Conservation (phyloP, 371 early-diverging fungal genomes). For the Syncephalastrum racemosum region DNA sequence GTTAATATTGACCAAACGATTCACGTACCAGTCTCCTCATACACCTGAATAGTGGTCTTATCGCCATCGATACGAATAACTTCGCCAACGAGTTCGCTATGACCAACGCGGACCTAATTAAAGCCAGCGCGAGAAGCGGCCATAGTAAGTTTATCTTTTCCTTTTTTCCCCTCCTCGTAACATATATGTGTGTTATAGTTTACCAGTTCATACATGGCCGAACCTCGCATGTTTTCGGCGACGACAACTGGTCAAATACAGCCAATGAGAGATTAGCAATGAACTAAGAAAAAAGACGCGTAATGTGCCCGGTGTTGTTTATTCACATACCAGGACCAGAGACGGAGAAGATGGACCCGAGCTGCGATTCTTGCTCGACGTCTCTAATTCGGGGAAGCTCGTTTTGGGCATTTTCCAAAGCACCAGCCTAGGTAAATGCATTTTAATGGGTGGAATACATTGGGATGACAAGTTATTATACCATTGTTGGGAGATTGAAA, state of each 20-base stretch:
- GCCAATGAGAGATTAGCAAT: slow-evolving; percentile 86
- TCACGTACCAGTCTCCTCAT: slow-evolving; percentile 97
- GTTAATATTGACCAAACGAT: background rate
- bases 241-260: slow-evolving; percentile 83
- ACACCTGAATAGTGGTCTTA: slow-evolving; percentile 99
- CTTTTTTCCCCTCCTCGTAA: background rate
- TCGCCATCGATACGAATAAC: slow-evolving; percentile 99
- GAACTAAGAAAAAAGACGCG: slow-evolving; percentile 2
- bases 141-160: background rate
- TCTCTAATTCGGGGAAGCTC: slow-evolving; percentile 84
- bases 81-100: slow-evolving; percentile 98
- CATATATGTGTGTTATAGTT: slow-evolving; percentile 9
- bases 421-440: slow-evolving; percentile 65
- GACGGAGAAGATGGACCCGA: slow-evolving; percentile 96
- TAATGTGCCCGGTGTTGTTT: slow-evolving; percentile 1
- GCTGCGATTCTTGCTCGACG: slow-evolving; percentile 82
- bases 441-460: too few species aligned
- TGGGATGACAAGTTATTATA: too few species aligned
- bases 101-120: slow-evolving; percentile 95
- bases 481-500: too few species aligned
- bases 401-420: slow-evolving; percentile 78
- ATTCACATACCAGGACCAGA: slow-evolving; percentile 93
- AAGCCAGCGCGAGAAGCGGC: slow-evolving; percentile 2
- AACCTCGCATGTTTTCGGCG: slow-evolving; percentile 98
- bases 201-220: slow-evolving; percentile 99